A percentile compares a stretch with the other conserved stretches of the same genome.
Evolutionary conservation across 1,284 basidiomycete species (phyloP).

Genomic region (Schizopora paradoxa): DNA sequence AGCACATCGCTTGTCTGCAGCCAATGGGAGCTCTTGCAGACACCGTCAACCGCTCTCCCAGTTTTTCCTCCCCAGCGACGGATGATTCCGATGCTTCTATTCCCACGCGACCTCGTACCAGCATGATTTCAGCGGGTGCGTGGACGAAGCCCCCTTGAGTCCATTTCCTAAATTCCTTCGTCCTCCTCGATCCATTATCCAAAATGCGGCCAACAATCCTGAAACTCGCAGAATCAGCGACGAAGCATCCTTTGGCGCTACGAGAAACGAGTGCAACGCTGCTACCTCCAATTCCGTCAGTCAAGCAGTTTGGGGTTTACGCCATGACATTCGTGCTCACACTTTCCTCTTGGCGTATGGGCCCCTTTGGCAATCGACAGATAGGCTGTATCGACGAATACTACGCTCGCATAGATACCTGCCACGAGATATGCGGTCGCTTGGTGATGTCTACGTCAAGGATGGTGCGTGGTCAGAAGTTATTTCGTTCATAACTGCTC

Average conservation of each 20-base stretch:
- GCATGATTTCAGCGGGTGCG: too few species aligned
- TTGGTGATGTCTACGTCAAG: conserved; percentile 89
- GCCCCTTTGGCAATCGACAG: background rate
- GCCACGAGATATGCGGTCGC: conserved; percentile 74
- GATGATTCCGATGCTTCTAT: too few species aligned
- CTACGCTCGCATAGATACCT: conserved; percentile 75
- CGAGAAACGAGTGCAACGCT: conserved; percentile 64
- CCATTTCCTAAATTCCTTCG: too few species aligned
- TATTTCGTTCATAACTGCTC: background rate
- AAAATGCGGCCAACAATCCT: conserved; percentile 45
- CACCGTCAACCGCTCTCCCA: too few species aligned
- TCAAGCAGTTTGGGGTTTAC: conserved; percentile 20
- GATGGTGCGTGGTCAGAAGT: conserved; percentile 44
- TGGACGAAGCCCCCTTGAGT: too few species aligned
- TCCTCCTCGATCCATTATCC: too few species aligned
- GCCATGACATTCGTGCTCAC: background rate
- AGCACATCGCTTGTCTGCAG: too few species aligned
- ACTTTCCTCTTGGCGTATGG: background rate
- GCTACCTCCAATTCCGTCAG: conserved; percentile 78
- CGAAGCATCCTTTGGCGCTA: conserved; percentile 57
- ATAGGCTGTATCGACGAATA: conserved; percentile 75
- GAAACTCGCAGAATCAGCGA: conserved; percentile 60
- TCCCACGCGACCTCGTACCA: too few species aligned
- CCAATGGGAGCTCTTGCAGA: too few species aligned
- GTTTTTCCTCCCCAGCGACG: too few species aligned